These are phyloP conservation scores for Pythium guiyangense DNA, from an alignment of 352 stramenopile species.

Conservation along the genomic window DNA sequence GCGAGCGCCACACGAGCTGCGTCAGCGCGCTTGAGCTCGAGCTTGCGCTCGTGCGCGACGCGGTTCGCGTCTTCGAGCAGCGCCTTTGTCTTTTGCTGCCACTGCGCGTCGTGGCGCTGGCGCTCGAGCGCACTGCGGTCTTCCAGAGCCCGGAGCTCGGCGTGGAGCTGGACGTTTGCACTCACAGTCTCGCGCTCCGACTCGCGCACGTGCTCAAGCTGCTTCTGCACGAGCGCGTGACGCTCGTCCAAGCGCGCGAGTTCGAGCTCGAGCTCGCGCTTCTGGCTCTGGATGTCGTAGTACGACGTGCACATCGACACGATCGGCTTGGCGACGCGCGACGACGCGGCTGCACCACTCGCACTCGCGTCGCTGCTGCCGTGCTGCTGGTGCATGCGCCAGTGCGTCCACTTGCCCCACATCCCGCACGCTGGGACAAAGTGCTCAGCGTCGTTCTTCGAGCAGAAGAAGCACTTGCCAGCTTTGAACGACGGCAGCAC, in stretches of 20 bases:
- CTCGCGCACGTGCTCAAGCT: slow-evolving; percentile 17
- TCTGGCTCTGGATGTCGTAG: slow-evolving; percentile 75
- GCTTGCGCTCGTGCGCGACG: slow-evolving; percentile 46
- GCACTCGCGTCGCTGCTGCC: slow-evolving; percentile 12
- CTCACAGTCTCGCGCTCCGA: slow-evolving; percentile 19
- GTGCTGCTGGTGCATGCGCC: slow-evolving; percentile 77
- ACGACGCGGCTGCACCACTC: slow-evolving; percentile 5
- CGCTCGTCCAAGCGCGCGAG: slow-evolving; percentile 27
- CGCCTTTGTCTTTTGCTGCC: slow-evolving; percentile 44
- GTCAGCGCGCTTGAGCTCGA: slow-evolving; percentile 29
- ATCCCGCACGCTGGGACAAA: slow-evolving; percentile 75
- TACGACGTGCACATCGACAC: slow-evolving; percentile 83
- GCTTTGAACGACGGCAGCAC: slow-evolving; percentile 75
- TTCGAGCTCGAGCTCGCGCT: slow-evolving; percentile 41
- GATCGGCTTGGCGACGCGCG: slow-evolving; percentile 23
- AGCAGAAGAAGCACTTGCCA: slow-evolving; percentile 85
- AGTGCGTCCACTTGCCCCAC: slow-evolving; percentile 85
- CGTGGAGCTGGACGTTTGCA: slow-evolving; percentile 30
- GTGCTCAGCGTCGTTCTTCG: slow-evolving; percentile 77
- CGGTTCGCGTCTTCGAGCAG: slow-evolving; percentile 52
- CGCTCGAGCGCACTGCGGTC: slow-evolving; percentile 44
- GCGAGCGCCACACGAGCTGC: slow-evolving; percentile 10
- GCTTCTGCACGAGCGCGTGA: slow-evolving; percentile 22
- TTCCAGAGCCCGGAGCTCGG: slow-evolving; percentile 39
- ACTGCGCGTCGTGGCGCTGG: slow-evolving; percentile 24